Base-by-base conservation (phyloP, 2,329 filamentous ascomycete genomes). In the Hypomyces perniciosus region DNA sequence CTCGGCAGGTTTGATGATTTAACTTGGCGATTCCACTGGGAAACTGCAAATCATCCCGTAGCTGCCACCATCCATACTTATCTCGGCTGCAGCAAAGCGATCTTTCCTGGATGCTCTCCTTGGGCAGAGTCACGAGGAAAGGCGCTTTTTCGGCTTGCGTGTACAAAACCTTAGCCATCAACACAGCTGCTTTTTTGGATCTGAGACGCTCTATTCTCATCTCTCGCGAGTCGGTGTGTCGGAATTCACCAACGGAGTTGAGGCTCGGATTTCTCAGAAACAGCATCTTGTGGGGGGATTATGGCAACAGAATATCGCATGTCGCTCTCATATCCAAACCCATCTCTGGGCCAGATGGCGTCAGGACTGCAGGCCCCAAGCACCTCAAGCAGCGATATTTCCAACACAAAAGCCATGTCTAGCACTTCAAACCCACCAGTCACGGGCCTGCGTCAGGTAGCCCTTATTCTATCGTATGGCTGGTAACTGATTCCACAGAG, bases 301-400 rank as follows among this genome's bases (percentile, higher is more conserved):
- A 66, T 67, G 62, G 34, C 60, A 29, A 55, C 57, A 48, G 59
- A 63, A 38, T 61, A 62, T 35, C 58, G 55, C 12, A 54, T 65
- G 35, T 64, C 66, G 46, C 62, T 68, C 40, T 60, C 62, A 35
- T 69, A 69, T 51, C 65, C 63, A 26, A 67, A 68, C 40, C 61
- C 57, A 13, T 62, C 63, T 5, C 54, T 66, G n/a, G 57, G 59
- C 12, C 63, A 68, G 46, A 64, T 67, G 56, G 59, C 56, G n/a
- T 27, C 44, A 9, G 52, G 35, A 26, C 44, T 38, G 20, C 44
- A 54, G 34, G 38, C 52, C 4, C 42, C 49, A 31, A 27, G 41
- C 40, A 35, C 31, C 10, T 26, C 40, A 26, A 27, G 31, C 20
- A 28, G 33, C 6, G 34, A n/a, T 8, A 28, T 13, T 13, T 28